Base-by-base conservation (phyloP, 805 yeast genomes). In the Metschnikowia colocasiae region DNA sequence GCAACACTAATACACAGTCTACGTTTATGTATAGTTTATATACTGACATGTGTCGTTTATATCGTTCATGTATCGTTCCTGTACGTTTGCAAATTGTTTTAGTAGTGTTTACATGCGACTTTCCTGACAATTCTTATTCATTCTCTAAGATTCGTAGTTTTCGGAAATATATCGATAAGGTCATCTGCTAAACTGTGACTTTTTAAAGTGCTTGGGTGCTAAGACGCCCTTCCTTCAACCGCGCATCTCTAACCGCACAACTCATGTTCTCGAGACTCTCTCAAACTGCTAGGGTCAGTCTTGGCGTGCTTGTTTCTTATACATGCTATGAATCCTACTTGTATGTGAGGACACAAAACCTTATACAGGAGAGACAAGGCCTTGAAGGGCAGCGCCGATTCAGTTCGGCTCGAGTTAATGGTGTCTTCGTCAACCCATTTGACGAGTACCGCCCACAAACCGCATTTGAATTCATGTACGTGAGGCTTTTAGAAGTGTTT, bases 401-500 rank as follows among this genome's bases (percentile, higher is more conserved):
- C 57, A 59, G 52, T 43, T 67, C 73, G n/a, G 72, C 69, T 5
- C 64, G 64, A 1, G 63, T 88, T 1, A 76, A 78, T 16, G 97
- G 97, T 8, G 72, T 90, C 56, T 92, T 80, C 67, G 94, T 88
- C 49, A 92, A 92, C 59, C 98, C 98, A 2, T 92, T 92, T 62
- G 76, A 77, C 15, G 97, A 92, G 61, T 92, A 92, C 61, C 74
- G 97, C 43, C 85, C 89, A 6, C 97, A 91, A 65, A 89, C 97
- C 0, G 73, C 88, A 7, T 86, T 86, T 60, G 97, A 92, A 66
- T 92, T 91, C 65, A 69, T 87, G 25, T 71, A 79, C 36, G 85
- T 91, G 55, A 71, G 97, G 18, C 50, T 90, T 3, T 62, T 81
- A 47, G 97, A 90, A 61, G 60, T 88, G 3, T 75, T 85, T 55